These are phyloP conservation scores for Chlorociboria aeruginascens DNA, from an alignment of 495 filamentous ascomycete genomes.

Conservation along the genomic window DNA sequence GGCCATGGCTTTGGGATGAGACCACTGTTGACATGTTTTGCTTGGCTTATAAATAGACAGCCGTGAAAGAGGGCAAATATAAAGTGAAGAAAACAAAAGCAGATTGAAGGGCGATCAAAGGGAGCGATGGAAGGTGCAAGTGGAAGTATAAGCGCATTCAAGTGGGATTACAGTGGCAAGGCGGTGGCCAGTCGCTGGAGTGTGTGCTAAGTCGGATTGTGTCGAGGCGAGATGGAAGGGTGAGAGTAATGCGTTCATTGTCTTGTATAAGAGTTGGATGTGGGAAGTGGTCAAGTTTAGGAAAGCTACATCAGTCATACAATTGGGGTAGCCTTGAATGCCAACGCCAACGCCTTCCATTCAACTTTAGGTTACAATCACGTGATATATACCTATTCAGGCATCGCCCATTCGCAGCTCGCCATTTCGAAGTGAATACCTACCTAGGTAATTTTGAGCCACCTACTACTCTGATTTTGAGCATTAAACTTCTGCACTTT, in stretches of 20 bases:
- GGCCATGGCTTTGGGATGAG: constrained; percentile 12
- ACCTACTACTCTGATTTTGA: no score
- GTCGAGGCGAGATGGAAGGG: constrained; percentile 1
- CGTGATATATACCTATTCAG: no score
- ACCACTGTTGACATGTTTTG: constrained; percentile 15
- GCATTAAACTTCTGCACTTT: no score
- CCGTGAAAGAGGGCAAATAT: constrained; percentile 12
- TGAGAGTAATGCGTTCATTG: constrained; percentile 14
- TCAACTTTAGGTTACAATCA: no score
- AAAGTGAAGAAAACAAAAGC: constrained; percentile 6
- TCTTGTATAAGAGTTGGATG: constrained; percentile 2
- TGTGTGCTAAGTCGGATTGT: background rate
- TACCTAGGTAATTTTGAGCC: no score
- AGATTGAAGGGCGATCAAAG: background rate
- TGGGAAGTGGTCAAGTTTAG: no score
- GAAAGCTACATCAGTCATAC: no score
- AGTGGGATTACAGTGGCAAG: background rate
- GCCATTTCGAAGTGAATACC: no score
- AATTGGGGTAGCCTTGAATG: no score
- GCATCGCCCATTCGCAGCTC: no score
- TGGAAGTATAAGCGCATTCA: background rate
- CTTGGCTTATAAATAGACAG: constrained; percentile 18
- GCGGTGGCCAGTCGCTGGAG: constrained; percentile 7
- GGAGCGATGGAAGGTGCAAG: background rate
- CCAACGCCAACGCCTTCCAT: no score